Evolutionary conservation across 345 rosid species (phyloP).

Genomic region (Alliaria petiolata): DNA sequence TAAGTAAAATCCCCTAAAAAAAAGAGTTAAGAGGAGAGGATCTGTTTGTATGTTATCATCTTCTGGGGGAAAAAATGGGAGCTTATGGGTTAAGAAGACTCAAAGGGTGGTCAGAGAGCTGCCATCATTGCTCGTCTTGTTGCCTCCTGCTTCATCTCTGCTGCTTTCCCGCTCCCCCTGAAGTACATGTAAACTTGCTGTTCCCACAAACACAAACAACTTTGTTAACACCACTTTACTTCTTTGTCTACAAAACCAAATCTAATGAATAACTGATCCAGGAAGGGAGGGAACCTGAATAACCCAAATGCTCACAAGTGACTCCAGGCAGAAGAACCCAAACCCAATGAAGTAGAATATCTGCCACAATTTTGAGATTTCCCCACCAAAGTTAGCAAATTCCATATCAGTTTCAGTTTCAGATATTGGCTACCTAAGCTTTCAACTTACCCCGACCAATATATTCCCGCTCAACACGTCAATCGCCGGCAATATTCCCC

Average conservation of each 20-base stretch:
- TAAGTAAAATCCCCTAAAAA: background rate
- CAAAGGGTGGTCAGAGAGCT: constrained; percentile 48
- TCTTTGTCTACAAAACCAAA: background rate
- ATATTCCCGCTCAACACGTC: constrained; percentile 49
- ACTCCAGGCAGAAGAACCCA: constrained; percentile 66
- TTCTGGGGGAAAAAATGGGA: background rate
- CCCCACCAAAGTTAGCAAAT: background rate
- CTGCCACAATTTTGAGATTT: constrained; percentile 41
- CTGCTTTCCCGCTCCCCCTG: constrained; percentile 91
- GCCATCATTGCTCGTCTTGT: constrained; percentile 68
- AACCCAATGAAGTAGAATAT: constrained; percentile 86
- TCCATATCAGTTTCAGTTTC: background rate
- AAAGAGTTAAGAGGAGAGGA: background rate
- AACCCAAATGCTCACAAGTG: constrained; percentile 95
- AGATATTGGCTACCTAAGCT: background rate
- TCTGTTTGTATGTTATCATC: constrained; percentile 10
- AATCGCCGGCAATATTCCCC: constrained; percentile 92
- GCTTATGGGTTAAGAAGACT: background rate
- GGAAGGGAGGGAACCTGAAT: constrained; percentile 57
- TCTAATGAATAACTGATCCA: background rate
- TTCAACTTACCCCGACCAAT: constrained; percentile 72
- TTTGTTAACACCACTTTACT: constrained; percentile 1
- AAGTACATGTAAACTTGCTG: constrained; percentile 98
- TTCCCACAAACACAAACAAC: constrained; percentile 13
- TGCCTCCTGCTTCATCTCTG: constrained; percentile 80